Evolutionary conservation across 306 rosid genomes (phyloP).

Genomic region (Fragaria ananassa): DNA sequence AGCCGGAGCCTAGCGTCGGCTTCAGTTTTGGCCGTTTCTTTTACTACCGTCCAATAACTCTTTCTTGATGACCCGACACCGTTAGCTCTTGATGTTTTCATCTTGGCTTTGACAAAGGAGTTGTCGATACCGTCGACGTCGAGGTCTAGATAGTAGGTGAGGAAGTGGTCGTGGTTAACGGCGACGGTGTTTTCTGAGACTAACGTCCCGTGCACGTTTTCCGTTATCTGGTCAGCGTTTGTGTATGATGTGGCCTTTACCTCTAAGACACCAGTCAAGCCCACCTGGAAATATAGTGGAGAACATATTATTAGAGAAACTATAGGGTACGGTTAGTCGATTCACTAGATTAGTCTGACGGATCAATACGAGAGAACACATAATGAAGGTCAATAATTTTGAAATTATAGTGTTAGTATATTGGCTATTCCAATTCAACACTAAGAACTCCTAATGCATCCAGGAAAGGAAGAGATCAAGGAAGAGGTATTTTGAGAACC

Average conservation of each 20-base stretch:
- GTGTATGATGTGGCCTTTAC: constrained; percentile 59
- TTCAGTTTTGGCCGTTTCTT: constrained; percentile 57
- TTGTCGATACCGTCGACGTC: constrained; percentile 63
- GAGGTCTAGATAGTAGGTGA: constrained; percentile 74
- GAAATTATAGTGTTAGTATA: too few species aligned
- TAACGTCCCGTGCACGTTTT: constrained; percentile 48
- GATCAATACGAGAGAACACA: neutral
- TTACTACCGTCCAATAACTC: constrained; percentile 72
- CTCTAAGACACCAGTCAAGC: constrained; percentile 64
- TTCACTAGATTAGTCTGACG: neutral
- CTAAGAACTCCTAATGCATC: too few species aligned
- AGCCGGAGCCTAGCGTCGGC: constrained; percentile 52
- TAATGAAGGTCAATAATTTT: too few species aligned
- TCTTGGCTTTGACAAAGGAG: constrained; percentile 61
- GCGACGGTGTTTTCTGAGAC: constrained; percentile 70
- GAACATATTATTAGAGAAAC: neutral
- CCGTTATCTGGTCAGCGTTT: constrained; percentile 32
- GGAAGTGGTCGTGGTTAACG: constrained; percentile 64
- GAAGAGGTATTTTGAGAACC: too few species aligned
- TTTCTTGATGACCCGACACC: constrained; percentile 48
- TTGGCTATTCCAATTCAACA: too few species aligned
- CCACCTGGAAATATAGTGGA: constrained; percentile 42
- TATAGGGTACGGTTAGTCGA: too few species aligned
- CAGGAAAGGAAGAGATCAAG: too few species aligned
- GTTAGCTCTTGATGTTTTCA: constrained; percentile 27